Evolutionary conservation across 768 basidiomycete genomes (phyloP), one percentile per base, ranked within the genome.

Genomic region (Leccinum imitatum): DNA sequence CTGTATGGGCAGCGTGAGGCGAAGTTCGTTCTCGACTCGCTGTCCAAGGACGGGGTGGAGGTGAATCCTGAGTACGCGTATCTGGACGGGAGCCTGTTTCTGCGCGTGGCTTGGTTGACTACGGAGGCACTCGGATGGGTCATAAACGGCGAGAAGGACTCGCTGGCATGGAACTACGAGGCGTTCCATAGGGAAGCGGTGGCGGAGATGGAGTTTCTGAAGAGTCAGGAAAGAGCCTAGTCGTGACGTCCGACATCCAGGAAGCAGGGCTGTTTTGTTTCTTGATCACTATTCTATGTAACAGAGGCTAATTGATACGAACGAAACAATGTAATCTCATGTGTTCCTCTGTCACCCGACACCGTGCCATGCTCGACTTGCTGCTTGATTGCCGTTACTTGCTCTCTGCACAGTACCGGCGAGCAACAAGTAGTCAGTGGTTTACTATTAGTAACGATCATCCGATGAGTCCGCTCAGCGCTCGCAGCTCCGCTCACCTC

Each of bases 51-150:
- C 13, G 62, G 60, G 53, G 64, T 72, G 27, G 66, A 66, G 1
- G 78, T 78, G 13, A 75, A 83, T 53, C 71, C 87, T 47, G 74
- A 77, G 14, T 86, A 81, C n/a, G 73, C 63, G 2, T 68, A 68
- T 35, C 64, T 84, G 11, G 88, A 90, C 67, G 88, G 88, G 9
- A 82, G 81, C 17, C 64, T 91, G 52, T 91, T 91, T 67, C 63
- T 87, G 39, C 76, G 87, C 50, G 75, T 76, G 0, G 87, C 86
- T 5, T 79, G 80, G 59, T 63, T 87, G 67, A 83, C 83, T 4
- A 75, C 77, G 23, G 75, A 79, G 57, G 71, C 78, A 8, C 65
- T 77, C 57, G 74, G 76, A 7, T 77, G 77, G 76, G 73, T 78
- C 9, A 69, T 73, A 15, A 78, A 81, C 55, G 80, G 78, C 0